Conservation (phyloP, 2,329 filamentous ascomycete species). For the Phoma sp. region DNA sequence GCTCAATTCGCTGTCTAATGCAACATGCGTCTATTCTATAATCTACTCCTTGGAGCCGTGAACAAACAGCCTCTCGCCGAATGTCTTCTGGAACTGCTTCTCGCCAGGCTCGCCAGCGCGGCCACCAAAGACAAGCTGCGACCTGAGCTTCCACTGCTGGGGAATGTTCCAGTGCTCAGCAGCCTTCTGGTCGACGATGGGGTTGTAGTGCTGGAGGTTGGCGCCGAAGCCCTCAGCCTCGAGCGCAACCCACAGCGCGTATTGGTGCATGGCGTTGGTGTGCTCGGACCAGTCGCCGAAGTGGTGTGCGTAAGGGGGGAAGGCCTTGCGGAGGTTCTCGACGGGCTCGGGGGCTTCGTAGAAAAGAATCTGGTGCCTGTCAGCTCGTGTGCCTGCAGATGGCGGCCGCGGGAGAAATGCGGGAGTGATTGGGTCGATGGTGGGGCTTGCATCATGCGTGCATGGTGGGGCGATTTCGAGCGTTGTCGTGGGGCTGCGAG, state of each 20-base stretch:
- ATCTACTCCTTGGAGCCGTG: slow-evolving; percentile 46
- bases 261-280: slow-evolving; percentile 83
- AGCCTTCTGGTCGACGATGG: slow-evolving; percentile 78
- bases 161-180: slow-evolving; percentile 74
- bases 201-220: slow-evolving; percentile 95
- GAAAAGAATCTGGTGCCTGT: slow-evolving; percentile 72
- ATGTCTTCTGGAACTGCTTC: slow-evolving; percentile 71
- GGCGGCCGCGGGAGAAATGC: background rate
- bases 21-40: background rate
- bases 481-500: slow-evolving; percentile 4
- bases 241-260: slow-evolving; percentile 79
- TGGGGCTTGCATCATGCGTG: slow-evolving; percentile 12
- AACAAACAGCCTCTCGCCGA: slow-evolving; percentile 64
- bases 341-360: slow-evolving; percentile 79
- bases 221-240: slow-evolving; percentile 84
- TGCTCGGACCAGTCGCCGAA: slow-evolving; percentile 82
- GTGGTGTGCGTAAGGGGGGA: slow-evolving; percentile 76
- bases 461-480: slow-evolving; percentile 26
- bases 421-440: background rate
- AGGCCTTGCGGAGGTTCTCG: slow-evolving; percentile 71
- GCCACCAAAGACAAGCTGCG: slow-evolving; percentile 85
- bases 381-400: slow-evolving; percentile 6
- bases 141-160: slow-evolving; percentile 75
- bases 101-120: slow-evolving; percentile 61
- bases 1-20: slow-evolving; percentile 8